A percentile compares a stretch with the other conserved stretches of the same genome.
These are phyloP conservation scores for Ceratobasidium sp. DNA, from an alignment of 1,284 basidiomycete species.

Conservation along the genomic window DNA sequence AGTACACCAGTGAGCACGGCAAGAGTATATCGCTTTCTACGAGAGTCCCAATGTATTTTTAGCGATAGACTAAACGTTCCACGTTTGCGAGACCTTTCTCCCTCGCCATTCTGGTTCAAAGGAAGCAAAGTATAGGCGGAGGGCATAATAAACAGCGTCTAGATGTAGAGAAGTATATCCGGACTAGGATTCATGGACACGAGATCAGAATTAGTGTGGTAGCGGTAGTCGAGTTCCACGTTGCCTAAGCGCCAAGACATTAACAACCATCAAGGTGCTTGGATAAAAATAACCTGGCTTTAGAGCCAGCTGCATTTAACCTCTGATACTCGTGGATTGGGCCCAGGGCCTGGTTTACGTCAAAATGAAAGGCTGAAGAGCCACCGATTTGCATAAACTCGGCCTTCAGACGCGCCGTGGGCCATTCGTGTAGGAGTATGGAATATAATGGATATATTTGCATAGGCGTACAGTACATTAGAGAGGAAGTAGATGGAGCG, in stretches of 20 bases:
- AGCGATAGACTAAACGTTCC: background rate
- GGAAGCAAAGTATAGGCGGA: background rate
- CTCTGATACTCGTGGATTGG: too few relatives aligned
- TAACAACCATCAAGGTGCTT: background rate
- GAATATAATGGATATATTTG: too few relatives aligned
- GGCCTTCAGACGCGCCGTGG: too few relatives aligned
- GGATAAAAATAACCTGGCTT: background rate
- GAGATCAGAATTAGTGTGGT: background rate
- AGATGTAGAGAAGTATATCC: background rate
- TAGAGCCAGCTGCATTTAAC: background rate
- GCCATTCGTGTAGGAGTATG: too few relatives aligned
- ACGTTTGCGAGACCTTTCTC: background rate
- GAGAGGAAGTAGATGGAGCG: too few relatives aligned
- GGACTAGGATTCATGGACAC: background rate
- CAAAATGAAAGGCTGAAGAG: too few relatives aligned
- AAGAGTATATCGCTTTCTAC: background rate
- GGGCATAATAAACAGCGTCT: background rate
- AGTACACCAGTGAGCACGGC: constrained; percentile 1
- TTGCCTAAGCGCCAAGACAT: background rate
- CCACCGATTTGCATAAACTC: too few relatives aligned
- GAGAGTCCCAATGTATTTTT: background rate
- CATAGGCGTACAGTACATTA: too few relatives aligned
- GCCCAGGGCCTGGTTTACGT: too few relatives aligned
- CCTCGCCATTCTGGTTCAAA: background rate
- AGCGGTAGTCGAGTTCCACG: background rate